Evolutionary conservation across 2,329 filamentous ascomycete species (phyloP).

Genomic region (Podosphaera fusca): DNA sequence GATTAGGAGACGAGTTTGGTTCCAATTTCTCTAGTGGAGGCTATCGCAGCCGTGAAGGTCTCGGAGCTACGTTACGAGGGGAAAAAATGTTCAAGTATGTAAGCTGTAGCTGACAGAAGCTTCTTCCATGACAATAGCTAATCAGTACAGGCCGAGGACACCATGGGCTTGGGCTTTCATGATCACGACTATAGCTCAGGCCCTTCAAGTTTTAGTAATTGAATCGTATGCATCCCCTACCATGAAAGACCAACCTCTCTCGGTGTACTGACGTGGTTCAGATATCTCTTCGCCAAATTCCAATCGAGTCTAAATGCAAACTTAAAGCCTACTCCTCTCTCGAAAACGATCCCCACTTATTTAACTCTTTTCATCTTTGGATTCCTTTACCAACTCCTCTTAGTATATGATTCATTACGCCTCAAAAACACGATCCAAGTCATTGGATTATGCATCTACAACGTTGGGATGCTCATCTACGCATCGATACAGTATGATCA

Average conservation of each 20-base stretch:
- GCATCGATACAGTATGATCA: constrained; percentile 83
- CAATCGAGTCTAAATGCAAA: constrained; percentile 33
- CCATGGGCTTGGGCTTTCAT: constrained; percentile 81
- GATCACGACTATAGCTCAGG: constrained; percentile 49
- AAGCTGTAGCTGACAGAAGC: not conserved
- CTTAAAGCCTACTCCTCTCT: constrained; percentile 29
- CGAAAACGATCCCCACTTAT: constrained; percentile 73
- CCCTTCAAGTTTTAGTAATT: constrained; percentile 55
- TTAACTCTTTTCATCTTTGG: constrained; percentile 93
- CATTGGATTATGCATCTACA: constrained; percentile 84
- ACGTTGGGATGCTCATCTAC: constrained; percentile 77
- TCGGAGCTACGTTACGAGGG: constrained; percentile 11
- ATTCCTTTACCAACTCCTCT: constrained; percentile 71
- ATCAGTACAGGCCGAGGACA: constrained; percentile 33
- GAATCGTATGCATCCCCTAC: constrained; percentile 47
- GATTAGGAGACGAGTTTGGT: constrained; percentile 15
- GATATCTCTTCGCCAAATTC: constrained; percentile 80
- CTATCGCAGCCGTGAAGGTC: constrained; percentile 15
- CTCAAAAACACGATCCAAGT: constrained; percentile 97
- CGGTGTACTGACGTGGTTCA: constrained; percentile 1
- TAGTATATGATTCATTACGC: constrained; percentile 82
- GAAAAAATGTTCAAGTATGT: constrained; percentile 37
- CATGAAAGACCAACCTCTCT: too few relatives aligned
- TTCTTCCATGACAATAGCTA: not conserved
- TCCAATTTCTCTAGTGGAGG: constrained; percentile 17